Conservation (phyloP, 2,329 filamentous ascomycete genomes). For the Fusarium sp. region DNA sequence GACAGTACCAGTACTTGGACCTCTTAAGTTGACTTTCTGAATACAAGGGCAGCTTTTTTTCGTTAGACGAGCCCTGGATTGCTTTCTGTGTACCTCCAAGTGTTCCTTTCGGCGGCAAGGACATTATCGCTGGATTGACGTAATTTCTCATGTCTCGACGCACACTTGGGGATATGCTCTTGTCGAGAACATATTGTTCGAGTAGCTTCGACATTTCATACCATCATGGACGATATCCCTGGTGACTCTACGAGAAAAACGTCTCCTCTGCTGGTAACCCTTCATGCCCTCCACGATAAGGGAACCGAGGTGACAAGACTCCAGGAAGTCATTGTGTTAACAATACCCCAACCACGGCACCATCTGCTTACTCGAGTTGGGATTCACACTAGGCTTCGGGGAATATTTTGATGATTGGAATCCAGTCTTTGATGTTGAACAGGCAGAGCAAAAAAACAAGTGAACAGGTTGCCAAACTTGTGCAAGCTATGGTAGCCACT, state of each 20-base stretch:
- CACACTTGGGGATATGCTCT: constrained; percentile 71
- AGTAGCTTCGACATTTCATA: constrained; percentile 72
- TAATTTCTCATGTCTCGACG: constrained; percentile 49
- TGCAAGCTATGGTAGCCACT: not conserved
- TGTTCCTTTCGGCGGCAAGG: constrained; percentile 73
- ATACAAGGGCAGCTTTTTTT: constrained; percentile 77
- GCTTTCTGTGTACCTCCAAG: constrained; percentile 78
- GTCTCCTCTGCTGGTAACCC: constrained; percentile 69
- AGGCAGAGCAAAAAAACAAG: constrained; percentile 66
- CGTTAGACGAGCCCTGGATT: constrained; percentile 77
- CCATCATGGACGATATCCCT: constrained; percentile 61
- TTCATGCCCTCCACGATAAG: constrained; percentile 64
- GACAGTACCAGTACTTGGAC: constrained; percentile 69
- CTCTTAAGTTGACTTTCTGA: constrained; percentile 70
- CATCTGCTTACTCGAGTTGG: constrained; percentile 66
- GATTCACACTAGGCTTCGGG: constrained; percentile 65
- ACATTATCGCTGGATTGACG: constrained; percentile 74
- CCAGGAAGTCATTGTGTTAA: constrained; percentile 47
- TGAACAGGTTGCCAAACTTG: constrained; percentile 53
- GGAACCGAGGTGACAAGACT: constrained; percentile 68
- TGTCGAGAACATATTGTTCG: constrained; percentile 72
- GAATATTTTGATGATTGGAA: constrained; percentile 64
- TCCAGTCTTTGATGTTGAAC: constrained; percentile 61
- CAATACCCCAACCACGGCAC: not conserved
- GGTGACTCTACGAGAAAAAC: constrained; percentile 73